Evolutionary conservation across 2,329 filamentous ascomycete species (phyloP), one percentile per base, ranked within the genome.

Genomic region (Aspergillus hiratsukae): DNA sequence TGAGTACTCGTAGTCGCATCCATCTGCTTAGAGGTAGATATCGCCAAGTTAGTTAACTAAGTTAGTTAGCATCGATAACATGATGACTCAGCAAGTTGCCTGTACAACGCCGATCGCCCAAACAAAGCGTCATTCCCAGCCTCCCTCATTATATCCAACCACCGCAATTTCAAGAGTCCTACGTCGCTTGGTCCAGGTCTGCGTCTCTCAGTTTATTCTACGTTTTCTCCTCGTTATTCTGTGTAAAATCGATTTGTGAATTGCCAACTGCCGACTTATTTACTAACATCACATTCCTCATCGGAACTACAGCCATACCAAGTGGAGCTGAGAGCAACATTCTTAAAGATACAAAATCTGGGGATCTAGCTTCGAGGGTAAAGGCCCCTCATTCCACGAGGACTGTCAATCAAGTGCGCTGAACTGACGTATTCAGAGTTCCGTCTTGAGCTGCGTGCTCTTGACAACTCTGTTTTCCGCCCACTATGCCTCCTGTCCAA

Each of bases 391-490:
- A 55, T 50, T 59, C 56, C 54, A 52, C n/a, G 40, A 43, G 40
- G 3, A 37, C 31, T 14, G 6, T 37, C 6, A 37, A 37, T 17
- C 31, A 17, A 37, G 31, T 17, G 31, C 14, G 31, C 56, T 45
- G 11, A 35, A 51, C 61, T 48, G 56, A 60, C 41, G 25, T 41
- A 31, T 19, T 7, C 48, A 67, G 64, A 61, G 63, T 60, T 52
- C 58, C 54, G 71, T 73, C 70, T 68, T 65, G 71, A 70, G 71
- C 71, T 60, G 29, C 52, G 62, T 62, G 70, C 70, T 73, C 69
- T 70, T 62, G 70, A 67, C 71, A 58, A 49, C 64, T 68, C 63
- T 59, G 19, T 21, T n/a, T 23, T 48, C 53, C 43, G 35, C 52
- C 40, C 49, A 59, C 25, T 55, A 73, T 73, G 71, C 65, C 71